Conservation (phyloP, 1,139 yeast species). For the Geotrichum phurueaensis region DNA sequence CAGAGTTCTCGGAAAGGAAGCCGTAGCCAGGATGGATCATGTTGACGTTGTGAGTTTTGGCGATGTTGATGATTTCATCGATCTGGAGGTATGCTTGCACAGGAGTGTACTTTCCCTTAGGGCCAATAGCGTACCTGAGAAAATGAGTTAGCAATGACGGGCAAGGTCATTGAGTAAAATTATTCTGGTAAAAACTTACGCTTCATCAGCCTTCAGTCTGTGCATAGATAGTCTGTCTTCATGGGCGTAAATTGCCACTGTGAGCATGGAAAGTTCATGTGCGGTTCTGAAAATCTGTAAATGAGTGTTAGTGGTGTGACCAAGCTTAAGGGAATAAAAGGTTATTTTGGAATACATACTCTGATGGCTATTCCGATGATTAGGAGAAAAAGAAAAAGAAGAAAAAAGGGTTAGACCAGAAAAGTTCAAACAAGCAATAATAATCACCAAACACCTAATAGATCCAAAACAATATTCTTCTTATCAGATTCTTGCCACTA, state of each 20-base stretch:
- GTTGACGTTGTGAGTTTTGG: constrained; percentile 78
- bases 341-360: constrained; percentile 7
- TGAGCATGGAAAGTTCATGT: constrained; percentile 94
- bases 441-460: not conserved
- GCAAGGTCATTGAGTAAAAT: not conserved
- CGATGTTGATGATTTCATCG: constrained; percentile 89
- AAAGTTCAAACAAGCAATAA: not conserved
- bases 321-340: constrained; percentile 57
- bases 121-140: constrained; percentile 68
- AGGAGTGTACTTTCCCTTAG: constrained; percentile 83
- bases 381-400: not conserved
- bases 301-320: constrained; percentile 39
- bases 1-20: constrained; percentile 88
- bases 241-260: constrained; percentile 95
- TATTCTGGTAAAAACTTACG: constrained; percentile 22
- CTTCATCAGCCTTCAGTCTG: constrained; percentile 51
- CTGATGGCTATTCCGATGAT: constrained; percentile 10
- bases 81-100: constrained; percentile 95
- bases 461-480: not conserved
- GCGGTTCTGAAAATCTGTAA: constrained; percentile 81
- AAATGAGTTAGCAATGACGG: not conserved
- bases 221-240: constrained; percentile 96
- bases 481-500: not conserved
- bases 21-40: constrained; percentile 99
- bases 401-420: not conserved